These are phyloP conservation scores for Chlamydomonas sphaeroides DNA, from an alignment of 139 green algal species.

Conservation along the genomic window DNA sequence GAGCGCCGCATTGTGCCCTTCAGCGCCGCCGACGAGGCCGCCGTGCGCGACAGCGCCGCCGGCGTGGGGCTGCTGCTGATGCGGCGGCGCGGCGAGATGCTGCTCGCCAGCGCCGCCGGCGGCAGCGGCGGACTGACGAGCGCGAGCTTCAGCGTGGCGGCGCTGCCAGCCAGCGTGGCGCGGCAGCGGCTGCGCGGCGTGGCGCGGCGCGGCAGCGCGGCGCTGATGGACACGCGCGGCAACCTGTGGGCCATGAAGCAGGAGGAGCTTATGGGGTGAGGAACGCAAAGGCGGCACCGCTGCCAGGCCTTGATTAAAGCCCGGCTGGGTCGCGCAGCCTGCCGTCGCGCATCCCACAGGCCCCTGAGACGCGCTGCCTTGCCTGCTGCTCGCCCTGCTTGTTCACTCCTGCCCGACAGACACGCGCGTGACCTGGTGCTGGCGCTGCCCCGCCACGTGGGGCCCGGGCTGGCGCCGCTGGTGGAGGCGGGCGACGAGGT, in stretches of 20 bases:
- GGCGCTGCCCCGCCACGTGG: neutral
- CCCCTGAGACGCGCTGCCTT: too few relatives aligned
- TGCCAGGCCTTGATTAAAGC: too few relatives aligned
- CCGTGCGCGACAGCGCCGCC: neutral
- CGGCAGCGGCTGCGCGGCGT: slow-evolving; percentile 31
- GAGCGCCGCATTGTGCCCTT: slow-evolving; percentile 36
- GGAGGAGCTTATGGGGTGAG: slow-evolving; percentile 35
- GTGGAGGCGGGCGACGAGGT: neutral
- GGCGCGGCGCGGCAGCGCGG: slow-evolving; percentile 7
- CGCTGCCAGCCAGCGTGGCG: slow-evolving; percentile 20
- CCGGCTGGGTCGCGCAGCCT: too few relatives aligned
- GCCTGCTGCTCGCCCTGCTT: neutral
- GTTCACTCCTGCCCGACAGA: neutral
- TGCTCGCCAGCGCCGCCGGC: slow-evolving; percentile 5
- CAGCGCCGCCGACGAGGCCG: slow-evolving; percentile 5
- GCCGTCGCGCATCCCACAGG: too few relatives aligned
- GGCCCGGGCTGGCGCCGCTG: neutral
- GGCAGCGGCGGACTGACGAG: neutral
- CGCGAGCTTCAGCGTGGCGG: slow-evolving; percentile 6
- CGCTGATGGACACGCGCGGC: slow-evolving; percentile 1
- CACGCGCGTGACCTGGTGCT: slow-evolving; percentile 33
- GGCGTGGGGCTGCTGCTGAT: slow-evolving; percentile 23
- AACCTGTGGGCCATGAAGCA: slow-evolving; percentile 33
- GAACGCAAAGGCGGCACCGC: too few relatives aligned
- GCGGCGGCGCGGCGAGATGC: slow-evolving; percentile 36